Evolutionary conservation across 2,329 filamentous ascomycete genomes (phyloP), one percentile per base, ranked within the genome.

Genomic region (Aspergillus latus): DNA sequence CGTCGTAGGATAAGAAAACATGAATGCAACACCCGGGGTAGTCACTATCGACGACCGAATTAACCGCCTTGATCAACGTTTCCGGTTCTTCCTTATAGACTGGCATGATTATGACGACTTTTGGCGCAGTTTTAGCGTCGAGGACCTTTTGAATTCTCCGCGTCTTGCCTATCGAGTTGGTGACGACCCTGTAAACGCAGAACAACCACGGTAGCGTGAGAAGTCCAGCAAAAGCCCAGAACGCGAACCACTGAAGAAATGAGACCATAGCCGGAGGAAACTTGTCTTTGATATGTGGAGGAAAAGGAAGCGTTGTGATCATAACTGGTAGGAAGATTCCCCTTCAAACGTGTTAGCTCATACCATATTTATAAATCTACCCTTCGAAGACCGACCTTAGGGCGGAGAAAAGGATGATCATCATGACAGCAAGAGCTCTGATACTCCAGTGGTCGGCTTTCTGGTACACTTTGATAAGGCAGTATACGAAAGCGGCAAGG

Each of bases 21-120:
- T 97, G 94, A 56, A 97, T 88, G 72, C 93, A 97, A 1, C 89
- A 88, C 4, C 91, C 84, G 1, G 94, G 93, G 62, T 97, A 97
- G 66, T 97, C 93, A 74, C 91, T 95, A 65, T 93, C 89, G 50
- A 96, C 91, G 34, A 97, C 87, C 0, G 93, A 97, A 74, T 97
- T 87, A 64, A 97, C 82, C 4, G 93, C 94, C 46, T 88, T 89
- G 54, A 97, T 80, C 46, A 97, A 81, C 10, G 96, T 82, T 0
- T 90, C 88, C 0, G 91, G 90, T 30, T 92, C 86, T 70, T 97
- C 94, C 68, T 94, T 91, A 78, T 96, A 97, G 68, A 92, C 95
- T 4, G 93, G 94, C 92, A 97, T 97, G 57, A 97, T 88, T 58
- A 97, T 89, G 61, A 97, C 91, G 13, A 96, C 89, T 74, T 97